These are phyloP conservation scores for Apophysomyces ossiformis DNA, from an alignment of 371 early-diverging fungal genomes.

Conservation along the genomic window DNA sequence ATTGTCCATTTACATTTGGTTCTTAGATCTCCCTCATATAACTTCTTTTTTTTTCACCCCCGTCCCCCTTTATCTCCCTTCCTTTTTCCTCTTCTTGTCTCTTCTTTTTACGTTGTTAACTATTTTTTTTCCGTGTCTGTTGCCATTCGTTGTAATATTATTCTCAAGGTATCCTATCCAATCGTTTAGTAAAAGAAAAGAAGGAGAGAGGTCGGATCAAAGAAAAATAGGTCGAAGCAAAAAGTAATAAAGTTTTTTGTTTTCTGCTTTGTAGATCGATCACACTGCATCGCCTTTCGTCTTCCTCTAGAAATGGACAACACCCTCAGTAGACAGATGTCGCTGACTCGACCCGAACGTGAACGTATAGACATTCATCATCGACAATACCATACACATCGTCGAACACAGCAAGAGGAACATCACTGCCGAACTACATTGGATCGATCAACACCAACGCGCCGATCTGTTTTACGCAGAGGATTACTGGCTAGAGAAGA, in stretches of 20 bases:
- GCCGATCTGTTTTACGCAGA: slow-evolving; percentile 25
- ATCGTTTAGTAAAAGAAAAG: neutral
- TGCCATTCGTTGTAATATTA: slow-evolving; percentile 11
- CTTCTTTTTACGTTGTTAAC: slow-evolving; percentile 1
- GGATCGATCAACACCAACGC: slow-evolving; percentile 14
- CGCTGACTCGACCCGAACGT: slow-evolving; percentile 66
- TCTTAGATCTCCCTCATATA: neutral
- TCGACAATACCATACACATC: slow-evolving; percentile 47
- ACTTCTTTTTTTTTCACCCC: neutral
- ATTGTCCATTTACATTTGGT: neutral
- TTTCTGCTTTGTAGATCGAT: slow-evolving; percentile 5
- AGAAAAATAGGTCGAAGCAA: neutral
- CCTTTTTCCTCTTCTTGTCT: neutral
- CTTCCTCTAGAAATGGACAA: slow-evolving; percentile 22
- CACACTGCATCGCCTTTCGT: slow-evolving; percentile 20
- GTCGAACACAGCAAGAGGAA: slow-evolving; percentile 12
- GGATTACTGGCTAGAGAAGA: slow-evolving; percentile 25
- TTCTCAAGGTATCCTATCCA: neutral
- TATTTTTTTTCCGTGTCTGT: slow-evolving; percentile 3
- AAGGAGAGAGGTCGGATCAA: too few species aligned
- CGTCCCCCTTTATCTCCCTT: neutral
- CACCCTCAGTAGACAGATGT: slow-evolving; percentile 48
- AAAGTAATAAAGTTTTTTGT: slow-evolving; percentile 11
- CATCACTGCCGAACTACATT: slow-evolving; percentile 7
- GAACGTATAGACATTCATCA: slow-evolving; percentile 53